phyloP scores from a whole-genome alignment of 352 stramenopile species.

The Phytophthora tentaculata region DNA sequence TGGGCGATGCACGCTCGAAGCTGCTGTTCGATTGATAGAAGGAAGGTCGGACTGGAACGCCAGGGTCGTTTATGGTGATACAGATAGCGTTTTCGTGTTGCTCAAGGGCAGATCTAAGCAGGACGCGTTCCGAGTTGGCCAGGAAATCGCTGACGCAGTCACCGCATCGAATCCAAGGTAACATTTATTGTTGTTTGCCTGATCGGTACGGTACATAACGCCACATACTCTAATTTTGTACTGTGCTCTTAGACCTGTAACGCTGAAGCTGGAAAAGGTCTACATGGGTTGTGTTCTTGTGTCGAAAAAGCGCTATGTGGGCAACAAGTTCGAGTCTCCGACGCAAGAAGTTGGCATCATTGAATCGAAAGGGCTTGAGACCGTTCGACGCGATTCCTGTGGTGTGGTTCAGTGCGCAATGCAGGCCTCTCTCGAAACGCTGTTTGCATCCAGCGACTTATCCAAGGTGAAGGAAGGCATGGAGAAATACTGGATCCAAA shows the following conservation, averaged over 20 bases:
- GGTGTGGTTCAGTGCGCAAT: conserved; percentile 84
- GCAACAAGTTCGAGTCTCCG: conserved; percentile 82
- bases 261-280: conserved; percentile 91
- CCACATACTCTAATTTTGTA: not conserved
- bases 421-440: conserved; percentile 58
- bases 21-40: conserved; percentile 93
- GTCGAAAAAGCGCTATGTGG: conserved; percentile 96
- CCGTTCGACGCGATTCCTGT: conserved; percentile 93
- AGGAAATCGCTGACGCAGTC: conserved; percentile 90
- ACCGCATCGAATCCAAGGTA: conserved; percentile 87
- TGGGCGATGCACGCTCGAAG: conserved; percentile 92
- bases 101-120: conserved; percentile 93
- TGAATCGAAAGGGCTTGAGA: conserved; percentile 94
- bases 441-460: conserved; percentile 79
- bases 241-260: conserved; percentile 58
- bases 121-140: conserved; percentile 95
- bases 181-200: not conserved
- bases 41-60: conserved; percentile 80
- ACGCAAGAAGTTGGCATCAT: conserved; percentile 60
- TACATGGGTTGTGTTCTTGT: conserved; percentile 93
- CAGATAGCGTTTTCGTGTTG: conserved; percentile 99
- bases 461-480: conserved; percentile 71
- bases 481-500: conserved; percentile 67
- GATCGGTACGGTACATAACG: not conserved
- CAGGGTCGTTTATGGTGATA: conserved; percentile 97